These are phyloP conservation scores for Glycine latifolia DNA, from an alignment of 306 rosid genomes.

Conservation along the genomic window DNA sequence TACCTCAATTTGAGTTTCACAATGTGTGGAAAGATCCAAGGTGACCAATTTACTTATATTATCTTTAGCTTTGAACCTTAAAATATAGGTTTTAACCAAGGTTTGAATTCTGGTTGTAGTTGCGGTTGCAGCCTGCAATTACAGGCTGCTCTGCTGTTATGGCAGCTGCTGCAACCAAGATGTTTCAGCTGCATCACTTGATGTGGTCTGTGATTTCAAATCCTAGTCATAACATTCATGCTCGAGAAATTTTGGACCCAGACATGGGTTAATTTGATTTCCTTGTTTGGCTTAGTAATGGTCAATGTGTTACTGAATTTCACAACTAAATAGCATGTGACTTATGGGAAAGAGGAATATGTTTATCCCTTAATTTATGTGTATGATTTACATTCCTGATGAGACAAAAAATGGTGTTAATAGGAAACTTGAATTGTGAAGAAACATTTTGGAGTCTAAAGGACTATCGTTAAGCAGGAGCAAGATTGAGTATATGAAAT, in stretches of 20 bases:
- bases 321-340: neutral
- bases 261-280: conserved; percentile 10
- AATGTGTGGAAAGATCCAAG: conserved; percentile 94
- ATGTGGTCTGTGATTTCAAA: neutral
- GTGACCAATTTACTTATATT: conserved; percentile 51
- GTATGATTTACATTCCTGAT: conserved; percentile 6
- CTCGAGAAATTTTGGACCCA: conserved; percentile 12
- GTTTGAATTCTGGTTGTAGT: neutral
- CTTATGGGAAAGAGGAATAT: neutral
- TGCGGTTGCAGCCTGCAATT: neutral
- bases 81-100: conserved; percentile 25
- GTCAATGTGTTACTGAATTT: conserved; percentile 22
- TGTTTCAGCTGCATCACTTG: neutral
- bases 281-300: conserved; percentile 20
- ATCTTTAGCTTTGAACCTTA: conserved; percentile 28
- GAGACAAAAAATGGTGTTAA: too few relatives aligned
- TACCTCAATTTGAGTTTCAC: conserved; percentile 90
- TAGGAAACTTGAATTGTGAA: too few relatives aligned
- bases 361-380: conserved; percentile 27
- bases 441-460: too few relatives aligned
- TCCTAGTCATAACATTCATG: neutral
- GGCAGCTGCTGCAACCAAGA: neutral
- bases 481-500: too few relatives aligned
- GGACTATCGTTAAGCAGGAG: too few relatives aligned
- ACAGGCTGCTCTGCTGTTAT: neutral